Conservation (phyloP, 495 filamentous ascomycete genomes). For the Aspergillus heteromorphus region DNA sequence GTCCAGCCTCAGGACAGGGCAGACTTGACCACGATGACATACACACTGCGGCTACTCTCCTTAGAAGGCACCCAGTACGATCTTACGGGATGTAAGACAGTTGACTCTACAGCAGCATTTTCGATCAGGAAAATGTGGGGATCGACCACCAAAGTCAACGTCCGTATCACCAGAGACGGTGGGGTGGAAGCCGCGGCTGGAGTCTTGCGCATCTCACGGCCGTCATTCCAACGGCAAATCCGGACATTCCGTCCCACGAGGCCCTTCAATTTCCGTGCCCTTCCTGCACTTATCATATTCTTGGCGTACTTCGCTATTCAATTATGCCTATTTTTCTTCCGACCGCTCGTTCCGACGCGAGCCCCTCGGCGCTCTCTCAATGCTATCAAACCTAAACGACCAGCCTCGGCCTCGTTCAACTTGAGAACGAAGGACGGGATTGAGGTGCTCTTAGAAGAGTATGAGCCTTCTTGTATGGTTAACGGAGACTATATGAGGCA, state of each 20-base stretch:
- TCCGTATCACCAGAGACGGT: slow-evolving; percentile 38
- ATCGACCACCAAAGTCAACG: slow-evolving; percentile 59
- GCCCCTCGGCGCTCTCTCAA: background rate
- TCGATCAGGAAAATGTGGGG: slow-evolving; percentile 51
- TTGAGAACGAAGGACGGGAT: background rate
- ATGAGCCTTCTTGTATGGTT: background rate
- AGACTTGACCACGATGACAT: slow-evolving; percentile 53
- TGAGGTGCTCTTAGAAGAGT: background rate
- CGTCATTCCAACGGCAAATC: slow-evolving; percentile 54
- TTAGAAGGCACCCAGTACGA: slow-evolving; percentile 45
- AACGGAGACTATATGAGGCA: background rate
- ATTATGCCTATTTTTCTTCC: slow-evolving; percentile 49
- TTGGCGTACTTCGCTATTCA: slow-evolving; percentile 53
- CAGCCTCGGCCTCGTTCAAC: background rate
- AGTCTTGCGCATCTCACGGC: slow-evolving; percentile 51
- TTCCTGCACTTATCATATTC: slow-evolving; percentile 7
- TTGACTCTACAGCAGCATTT: slow-evolving; percentile 55
- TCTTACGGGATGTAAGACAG: slow-evolving; percentile 58
- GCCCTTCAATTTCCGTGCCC: background rate
- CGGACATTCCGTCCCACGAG: slow-evolving; percentile 40
- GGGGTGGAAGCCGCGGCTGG: slow-evolving; percentile 50
- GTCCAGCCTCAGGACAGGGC: slow-evolving; percentile 45
- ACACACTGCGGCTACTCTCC: slow-evolving; percentile 55
- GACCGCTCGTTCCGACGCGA: slow-evolving; percentile 36
- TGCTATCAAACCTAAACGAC: background rate